Base-by-base conservation (phyloP, 768 basidiomycete species). In the Dioszegia aurantiaca region DNA sequence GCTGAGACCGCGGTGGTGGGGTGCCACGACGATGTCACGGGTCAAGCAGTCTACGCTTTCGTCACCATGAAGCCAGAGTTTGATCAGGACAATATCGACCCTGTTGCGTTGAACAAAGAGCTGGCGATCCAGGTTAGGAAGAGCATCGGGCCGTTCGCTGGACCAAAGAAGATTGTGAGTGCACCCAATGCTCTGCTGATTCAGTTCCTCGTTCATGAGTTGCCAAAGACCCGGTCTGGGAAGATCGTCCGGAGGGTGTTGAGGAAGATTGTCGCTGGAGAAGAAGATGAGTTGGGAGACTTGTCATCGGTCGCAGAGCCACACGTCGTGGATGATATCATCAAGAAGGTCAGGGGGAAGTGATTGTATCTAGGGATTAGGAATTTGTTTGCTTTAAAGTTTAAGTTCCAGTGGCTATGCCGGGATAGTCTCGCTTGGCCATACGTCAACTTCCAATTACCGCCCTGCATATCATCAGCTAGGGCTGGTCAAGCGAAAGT, bases 161-260 rank as follows among this genome's bases (percentile, higher is more conserved):
- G 92, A 16, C 94, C 94, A 26, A 98, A 97, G 84, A 89, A 87
- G 80, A 84, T 94, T 65, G 59, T 86, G 82, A 76, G 80, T 93
- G 19, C 10, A 17, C 36, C 67, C 52, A 60, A 23, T 28, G 30
- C 31, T 21, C 16, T n/a, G 45, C 37, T 53, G 46, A 43, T 33
- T 51, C 42, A 67, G 64, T 76, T 67, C 44, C 60, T 76, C 51
- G 69, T 75, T 40, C 37, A 24, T 41, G 92, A 94, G 78, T 80
- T 95, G 55, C 93, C 93, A 36, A 95, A 95, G 84, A 97, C 94
- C 31, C 82, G 94, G 45, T 89, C 87, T 16, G 93, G 93, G 41
- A 98, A 98, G 86, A 87, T 87, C 42, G 93, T 97, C 88, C 85
- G 94, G 43, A 85, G 94, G 52, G 89, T 95, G 62, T 84, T 98